Evolutionary conservation across 768 basidiomycete genomes (phyloP).

Genomic region (Hypsizygus marmoreus): DNA sequence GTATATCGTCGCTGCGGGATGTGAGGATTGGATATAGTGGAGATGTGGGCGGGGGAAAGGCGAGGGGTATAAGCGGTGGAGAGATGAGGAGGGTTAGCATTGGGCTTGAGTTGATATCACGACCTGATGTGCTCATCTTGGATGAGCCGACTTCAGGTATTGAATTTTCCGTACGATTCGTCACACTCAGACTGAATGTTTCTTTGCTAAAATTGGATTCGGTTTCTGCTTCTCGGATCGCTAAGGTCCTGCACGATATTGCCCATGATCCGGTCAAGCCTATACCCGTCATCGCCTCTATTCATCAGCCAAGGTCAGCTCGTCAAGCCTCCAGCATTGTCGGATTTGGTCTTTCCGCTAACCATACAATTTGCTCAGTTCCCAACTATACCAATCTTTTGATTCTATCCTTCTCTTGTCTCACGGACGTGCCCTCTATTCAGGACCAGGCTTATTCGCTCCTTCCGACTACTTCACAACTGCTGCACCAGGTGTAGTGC

Average conservation of each 20-base stretch:
- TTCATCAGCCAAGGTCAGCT: constrained; percentile 81
- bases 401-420: constrained; percentile 80
- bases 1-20: constrained; percentile 69
- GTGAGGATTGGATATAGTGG: constrained; percentile 64
- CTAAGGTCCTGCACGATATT: constrained; percentile 75
- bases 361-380: constrained; percentile 39
- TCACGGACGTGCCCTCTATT: constrained; percentile 76
- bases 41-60: constrained; percentile 62
- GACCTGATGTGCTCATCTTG: constrained; percentile 81
- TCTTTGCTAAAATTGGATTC: constrained; percentile 69
- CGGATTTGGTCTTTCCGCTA: not conserved
- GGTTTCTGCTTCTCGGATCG: constrained; percentile 79
- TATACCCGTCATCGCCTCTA: constrained; percentile 82
- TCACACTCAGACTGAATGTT: not conserved
- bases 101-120: constrained; percentile 83
- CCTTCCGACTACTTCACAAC: constrained; percentile 69
- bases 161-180: constrained; percentile 3
- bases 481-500: constrained; percentile 38
- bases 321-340: constrained; percentile 1
- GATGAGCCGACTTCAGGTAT: constrained; percentile 81
- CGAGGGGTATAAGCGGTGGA: constrained; percentile 87
- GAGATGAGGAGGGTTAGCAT: constrained; percentile 91
- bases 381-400: constrained; percentile 83
- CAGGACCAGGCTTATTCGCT: constrained; percentile 70
- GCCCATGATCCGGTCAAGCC: constrained; percentile 69